A percentile compares a stretch with the other conserved stretches of the same genome.
Evolutionary conservation across 164 flowering plant genomes (phyloP).

Genomic region (Saururus chinensis): DNA sequence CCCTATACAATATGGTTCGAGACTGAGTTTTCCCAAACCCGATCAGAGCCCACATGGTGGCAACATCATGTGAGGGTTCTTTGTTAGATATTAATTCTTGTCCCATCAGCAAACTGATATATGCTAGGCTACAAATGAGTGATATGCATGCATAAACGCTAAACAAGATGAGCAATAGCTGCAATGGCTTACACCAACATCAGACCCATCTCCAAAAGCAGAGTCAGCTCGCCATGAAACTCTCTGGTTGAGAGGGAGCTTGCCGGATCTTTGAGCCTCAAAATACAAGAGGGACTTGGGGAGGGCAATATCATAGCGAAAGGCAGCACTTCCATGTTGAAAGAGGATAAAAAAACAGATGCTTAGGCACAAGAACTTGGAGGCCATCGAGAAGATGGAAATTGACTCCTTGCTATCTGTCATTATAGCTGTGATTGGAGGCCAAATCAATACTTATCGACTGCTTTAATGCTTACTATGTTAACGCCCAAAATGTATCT

Average conservation of each 20-base stretch:
- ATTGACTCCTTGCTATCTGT: not conserved
- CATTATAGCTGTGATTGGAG: too few relatives aligned
- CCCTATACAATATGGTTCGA: too few relatives aligned
- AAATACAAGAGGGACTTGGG: constrained; percentile 27
- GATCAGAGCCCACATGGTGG: too few relatives aligned
- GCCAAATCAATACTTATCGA: too few relatives aligned
- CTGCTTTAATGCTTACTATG: too few relatives aligned
- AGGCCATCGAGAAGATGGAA: constrained; percentile 3
- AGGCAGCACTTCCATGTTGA: constrained; percentile 7
- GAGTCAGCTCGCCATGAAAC: constrained; percentile 42
- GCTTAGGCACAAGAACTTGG: not conserved
- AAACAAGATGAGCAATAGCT: not conserved
- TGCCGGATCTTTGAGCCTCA: constrained; percentile 45
- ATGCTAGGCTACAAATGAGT: too few relatives aligned
- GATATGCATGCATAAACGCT: not conserved
- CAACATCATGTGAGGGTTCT: too few relatives aligned
- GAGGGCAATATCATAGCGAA: constrained; percentile 26
- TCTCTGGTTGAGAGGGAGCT: constrained; percentile 28
- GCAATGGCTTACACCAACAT: constrained; percentile 14
- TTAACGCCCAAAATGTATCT: too few relatives aligned
- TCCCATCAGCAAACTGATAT: too few relatives aligned
- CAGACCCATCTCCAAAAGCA: constrained; percentile 26
- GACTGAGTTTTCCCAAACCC: too few relatives aligned
- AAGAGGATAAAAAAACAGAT: constrained; percentile 1
- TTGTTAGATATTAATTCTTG: too few relatives aligned